These are phyloP conservation scores for Xylaria sp. DNA, from an alignment of 2,329 filamentous ascomycete species.

Conservation along the genomic window DNA sequence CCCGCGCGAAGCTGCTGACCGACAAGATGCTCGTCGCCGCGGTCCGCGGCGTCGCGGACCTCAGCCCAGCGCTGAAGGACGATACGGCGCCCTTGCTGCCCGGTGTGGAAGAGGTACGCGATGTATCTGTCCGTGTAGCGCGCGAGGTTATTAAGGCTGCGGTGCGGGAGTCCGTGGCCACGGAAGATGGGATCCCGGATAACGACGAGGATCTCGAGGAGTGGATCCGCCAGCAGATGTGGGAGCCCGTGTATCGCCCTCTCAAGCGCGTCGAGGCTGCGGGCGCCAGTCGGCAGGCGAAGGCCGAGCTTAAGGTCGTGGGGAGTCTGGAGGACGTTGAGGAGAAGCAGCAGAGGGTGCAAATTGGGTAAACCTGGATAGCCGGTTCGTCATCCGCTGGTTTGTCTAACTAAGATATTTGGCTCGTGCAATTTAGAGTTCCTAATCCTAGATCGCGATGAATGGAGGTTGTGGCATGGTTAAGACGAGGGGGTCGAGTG, in stretches of 20 bases:
- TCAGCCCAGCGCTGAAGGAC: constrained; percentile 76
- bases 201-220: constrained; percentile 67
- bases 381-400: background rate
- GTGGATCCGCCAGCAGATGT: constrained; percentile 85
- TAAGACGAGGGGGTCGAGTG: no score
- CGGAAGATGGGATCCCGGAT: constrained; percentile 71
- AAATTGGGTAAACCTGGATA: no score
- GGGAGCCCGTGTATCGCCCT: constrained; percentile 75
- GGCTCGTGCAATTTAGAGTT: background rate
- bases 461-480: no score
- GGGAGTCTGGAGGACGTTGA: constrained; percentile 51
- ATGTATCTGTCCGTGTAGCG: constrained; percentile 82
- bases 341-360: constrained; percentile 28
- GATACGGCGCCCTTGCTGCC: constrained; percentile 75
- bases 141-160: constrained; percentile 78
- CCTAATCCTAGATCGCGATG: no score
- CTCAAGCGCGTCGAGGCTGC: constrained; percentile 66
- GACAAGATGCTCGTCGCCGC: constrained; percentile 86
- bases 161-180: constrained; percentile 74
- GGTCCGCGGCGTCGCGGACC: constrained; percentile 75
- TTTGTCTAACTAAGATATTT: background rate
- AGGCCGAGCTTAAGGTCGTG: constrained; percentile 65
- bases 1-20: constrained; percentile 72
- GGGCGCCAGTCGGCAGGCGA: constrained; percentile 67
- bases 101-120: constrained; percentile 77